Evolutionary conservation across 2,329 filamentous ascomycete species (phyloP).

Genomic region (Penicillium sp.): DNA sequence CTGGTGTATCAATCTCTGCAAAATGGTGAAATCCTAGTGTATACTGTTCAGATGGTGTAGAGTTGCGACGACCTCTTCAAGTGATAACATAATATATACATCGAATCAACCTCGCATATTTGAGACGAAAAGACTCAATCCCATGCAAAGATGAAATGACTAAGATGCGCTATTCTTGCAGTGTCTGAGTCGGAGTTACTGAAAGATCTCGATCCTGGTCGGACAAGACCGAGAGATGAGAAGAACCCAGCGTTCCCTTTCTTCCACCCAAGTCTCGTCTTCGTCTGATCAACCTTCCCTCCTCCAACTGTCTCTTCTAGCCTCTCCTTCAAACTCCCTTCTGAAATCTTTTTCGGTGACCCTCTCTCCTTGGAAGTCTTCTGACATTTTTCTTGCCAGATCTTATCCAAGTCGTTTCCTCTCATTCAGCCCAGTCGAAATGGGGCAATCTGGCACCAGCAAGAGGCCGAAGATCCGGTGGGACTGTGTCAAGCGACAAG

Average conservation of each 20-base stretch:
- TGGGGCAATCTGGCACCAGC: background rate
- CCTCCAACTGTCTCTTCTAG: background rate
- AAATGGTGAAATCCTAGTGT: too few relatives aligned
- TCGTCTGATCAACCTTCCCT: background rate
- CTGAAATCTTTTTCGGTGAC: background rate
- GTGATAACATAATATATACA: too few relatives aligned
- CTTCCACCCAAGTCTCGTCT: background rate
- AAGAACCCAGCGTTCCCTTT: background rate
- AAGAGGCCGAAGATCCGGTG: slow-evolving; percentile 11
- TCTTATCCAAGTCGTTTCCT: background rate
- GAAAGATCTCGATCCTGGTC: too few relatives aligned
- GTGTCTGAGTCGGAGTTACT: too few relatives aligned
- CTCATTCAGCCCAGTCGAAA: background rate
- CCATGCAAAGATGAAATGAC: too few relatives aligned
- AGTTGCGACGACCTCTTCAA: too few relatives aligned
- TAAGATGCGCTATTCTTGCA: too few relatives aligned
- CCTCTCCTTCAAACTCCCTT: background rate
- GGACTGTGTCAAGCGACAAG: slow-evolving; percentile 15
- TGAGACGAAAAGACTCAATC: too few relatives aligned
- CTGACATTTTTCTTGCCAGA: background rate
- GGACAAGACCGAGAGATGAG: too few relatives aligned
- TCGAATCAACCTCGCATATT: too few relatives aligned
- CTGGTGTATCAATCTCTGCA: too few relatives aligned
- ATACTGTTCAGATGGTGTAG: too few relatives aligned
- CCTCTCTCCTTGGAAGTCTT: background rate